A percentile compares a stretch with the other conserved stretches of the same genome.
Evolutionary conservation across 2,329 filamentous ascomycete genomes (phyloP).

Genomic region (Talaromyces sp.): DNA sequence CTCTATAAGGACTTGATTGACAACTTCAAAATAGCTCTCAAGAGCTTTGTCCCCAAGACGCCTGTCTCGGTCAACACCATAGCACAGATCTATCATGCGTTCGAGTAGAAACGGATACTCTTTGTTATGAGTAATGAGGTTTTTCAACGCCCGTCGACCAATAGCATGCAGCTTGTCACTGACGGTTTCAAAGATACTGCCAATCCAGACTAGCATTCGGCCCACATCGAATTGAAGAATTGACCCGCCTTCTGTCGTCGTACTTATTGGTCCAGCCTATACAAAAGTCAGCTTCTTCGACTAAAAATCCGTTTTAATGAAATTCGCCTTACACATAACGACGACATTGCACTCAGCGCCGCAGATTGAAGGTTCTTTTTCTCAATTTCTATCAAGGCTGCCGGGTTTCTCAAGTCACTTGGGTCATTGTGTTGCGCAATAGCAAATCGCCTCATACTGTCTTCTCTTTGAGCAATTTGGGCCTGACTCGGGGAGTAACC

Average conservation of each 20-base stretch:
- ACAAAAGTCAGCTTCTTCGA: slow-evolving; percentile 6
- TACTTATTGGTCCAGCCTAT: slow-evolving; percentile 67
- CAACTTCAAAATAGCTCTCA: slow-evolving; percentile 92
- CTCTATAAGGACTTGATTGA: slow-evolving; percentile 80
- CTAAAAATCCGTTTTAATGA: not conserved
- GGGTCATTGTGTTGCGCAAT: slow-evolving; percentile 72
- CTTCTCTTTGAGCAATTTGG: slow-evolving; percentile 77
- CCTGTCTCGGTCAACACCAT: slow-evolving; percentile 61
- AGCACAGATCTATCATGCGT: slow-evolving; percentile 88
- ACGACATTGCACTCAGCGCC: slow-evolving; percentile 91
- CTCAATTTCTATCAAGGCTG: slow-evolving; percentile 93
- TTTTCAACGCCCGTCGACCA: slow-evolving; percentile 81
- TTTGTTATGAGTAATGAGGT: slow-evolving; percentile 85
- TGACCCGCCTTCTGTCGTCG: slow-evolving; percentile 84
- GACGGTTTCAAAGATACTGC: slow-evolving; percentile 85
- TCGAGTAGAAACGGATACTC: slow-evolving; percentile 82
- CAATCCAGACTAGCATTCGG: slow-evolving; percentile 92
- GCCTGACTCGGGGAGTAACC: slow-evolving; percentile 89
- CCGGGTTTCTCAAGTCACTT: slow-evolving; percentile 72
- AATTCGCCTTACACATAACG: slow-evolving; percentile 67
- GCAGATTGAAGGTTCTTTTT: slow-evolving; percentile 88
- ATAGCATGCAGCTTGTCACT: slow-evolving; percentile 92
- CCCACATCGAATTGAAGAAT: slow-evolving; percentile 86
- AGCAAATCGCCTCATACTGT: slow-evolving; percentile 80
- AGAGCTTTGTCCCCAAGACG: slow-evolving; percentile 60